These are phyloP conservation scores for Pulicaria dysenterica DNA, from an alignment of 129 eudicot species.

Conservation along the genomic window DNA sequence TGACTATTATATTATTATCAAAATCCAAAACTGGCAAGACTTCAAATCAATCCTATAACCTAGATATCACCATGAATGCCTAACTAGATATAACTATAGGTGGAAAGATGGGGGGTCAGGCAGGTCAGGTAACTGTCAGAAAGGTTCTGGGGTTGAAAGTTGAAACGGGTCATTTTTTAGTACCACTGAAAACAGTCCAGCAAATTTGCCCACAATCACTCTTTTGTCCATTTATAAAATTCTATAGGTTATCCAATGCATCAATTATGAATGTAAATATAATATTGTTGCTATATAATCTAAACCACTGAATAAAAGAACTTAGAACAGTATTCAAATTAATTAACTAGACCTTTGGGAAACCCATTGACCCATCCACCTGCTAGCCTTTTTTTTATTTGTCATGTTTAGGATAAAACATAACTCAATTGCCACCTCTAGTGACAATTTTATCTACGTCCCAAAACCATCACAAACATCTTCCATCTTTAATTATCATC, in stretches of 20 bases:
- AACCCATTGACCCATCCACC: not conserved
- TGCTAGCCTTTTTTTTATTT: not conserved
- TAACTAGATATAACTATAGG: not conserved
- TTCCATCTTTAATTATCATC: not conserved
- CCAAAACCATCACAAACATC: conserved; percentile 19
- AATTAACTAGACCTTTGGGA: not conserved
- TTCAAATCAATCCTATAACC: too few species aligned
- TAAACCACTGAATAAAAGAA: not conserved
- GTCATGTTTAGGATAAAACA: not conserved
- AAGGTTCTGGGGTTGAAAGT: not conserved
- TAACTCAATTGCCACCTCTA: not conserved
- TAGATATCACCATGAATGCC: too few species aligned
- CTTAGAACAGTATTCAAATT: not conserved
- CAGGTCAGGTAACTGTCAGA: not conserved
- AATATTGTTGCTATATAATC: not conserved
- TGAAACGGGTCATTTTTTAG: not conserved
- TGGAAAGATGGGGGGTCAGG: not conserved
- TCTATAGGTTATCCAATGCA: not conserved
- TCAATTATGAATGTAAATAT: not conserved
- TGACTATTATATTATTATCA: too few species aligned
- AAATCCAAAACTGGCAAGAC: too few species aligned
- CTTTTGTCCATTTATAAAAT: not conserved
- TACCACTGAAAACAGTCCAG: not conserved
- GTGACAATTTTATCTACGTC: not conserved
- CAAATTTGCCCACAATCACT: not conserved